Base-by-base conservation (phyloP, 305 asterid genomes). In the Fraxinus velutina region DNA sequence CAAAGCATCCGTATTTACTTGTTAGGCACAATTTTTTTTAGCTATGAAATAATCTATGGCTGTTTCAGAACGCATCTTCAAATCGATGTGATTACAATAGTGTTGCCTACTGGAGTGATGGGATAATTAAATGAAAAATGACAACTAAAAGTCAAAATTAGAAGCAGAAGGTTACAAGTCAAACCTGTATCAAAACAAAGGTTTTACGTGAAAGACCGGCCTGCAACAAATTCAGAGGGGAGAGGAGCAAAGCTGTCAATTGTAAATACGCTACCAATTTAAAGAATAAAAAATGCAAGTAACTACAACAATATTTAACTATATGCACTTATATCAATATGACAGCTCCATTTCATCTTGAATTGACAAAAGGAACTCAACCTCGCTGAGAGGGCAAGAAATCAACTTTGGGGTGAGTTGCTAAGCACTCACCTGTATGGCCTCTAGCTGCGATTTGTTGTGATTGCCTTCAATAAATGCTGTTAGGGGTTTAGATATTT, bases 121-220 rank as follows among this genome's bases (percentile, higher is more conserved):
- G 27, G 57, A 17, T 44, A 24, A 22, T 17, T 19, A 42, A 10
- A n/a, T 55, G 10, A 21, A 30, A 6, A 81, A 50, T 55, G 39
- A 62, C 22, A 39, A 2, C 10, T 37, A 64, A 0, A 12, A 76
- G 32, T 60, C 17, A 68, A 33, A 47, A 75, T 78, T 79, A n/a
- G 79, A 34, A 81, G 83, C 27, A 76, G 72, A 86, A 81, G 83
- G 77, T 70, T 17, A 81, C 60, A 78, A 71, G 82, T 36, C 92
- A 86, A 87, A 96, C 98, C 98, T 96, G 99, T 84, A 96, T 96
- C 88, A 96, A 88, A 80, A 93, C 91, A 79, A 96, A 94, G 84
- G 90, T 68, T 87, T 84, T 87, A 73, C 98, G 97, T 55, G 97
- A 96, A 88, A 96, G 98, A 82, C 97, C 94, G 21, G 92, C 97